Base-by-base conservation (phyloP, 2,329 filamentous ascomycete species). In the Beauveria varroae region DNA sequence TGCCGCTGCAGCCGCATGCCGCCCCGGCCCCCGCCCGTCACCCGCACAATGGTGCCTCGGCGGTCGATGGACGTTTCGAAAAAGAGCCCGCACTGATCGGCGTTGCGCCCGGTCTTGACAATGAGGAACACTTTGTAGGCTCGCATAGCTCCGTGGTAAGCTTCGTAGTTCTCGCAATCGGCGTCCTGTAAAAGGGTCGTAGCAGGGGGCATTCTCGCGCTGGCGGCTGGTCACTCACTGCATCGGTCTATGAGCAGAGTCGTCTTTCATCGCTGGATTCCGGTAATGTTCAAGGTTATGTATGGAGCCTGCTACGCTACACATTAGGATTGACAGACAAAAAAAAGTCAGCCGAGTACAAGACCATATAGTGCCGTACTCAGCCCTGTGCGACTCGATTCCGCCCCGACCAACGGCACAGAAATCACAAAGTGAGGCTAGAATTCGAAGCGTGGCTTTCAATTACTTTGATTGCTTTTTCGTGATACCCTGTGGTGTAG, bases 11-110 rank as follows among this genome's bases (percentile, higher is more conserved):
- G 10, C 9, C 40, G 49, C 57, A 60, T 60, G 12, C 28, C 57
- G 12, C 16, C 20, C 10, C 47, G 57, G 14, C 40, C 18, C 24
- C 10, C 34, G 46, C 40, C 26, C 37, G 20, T 22, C 40, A 60
- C 37, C n/a, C 40, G 26, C 24, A 63, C 54, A 10, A 57, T 52
- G 28, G 20, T 34, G 57, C 51, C 61, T 22, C 22, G 22, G 22
- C 30, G 26, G 50, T 55, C 57, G n/a, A 50, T 22, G 18, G 14
- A 24, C 16, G 43, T 49, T 14, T 59, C 62, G 49, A 56, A 47
- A 56, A 62, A 64, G 59, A 62, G 57, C 18, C 50, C 62, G 44
- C 9, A 12, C 10, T 60, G 56, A 40, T 37, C 24, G 24, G 28
- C 20, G 24, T 44, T 26, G 12, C 56, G n/a, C 22, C 28, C 37